Evolutionary conservation across 148 eudicot genomes (phyloP), one percentile per base, ranked within the genome.

Genomic region (Agrostemma githago): DNA sequence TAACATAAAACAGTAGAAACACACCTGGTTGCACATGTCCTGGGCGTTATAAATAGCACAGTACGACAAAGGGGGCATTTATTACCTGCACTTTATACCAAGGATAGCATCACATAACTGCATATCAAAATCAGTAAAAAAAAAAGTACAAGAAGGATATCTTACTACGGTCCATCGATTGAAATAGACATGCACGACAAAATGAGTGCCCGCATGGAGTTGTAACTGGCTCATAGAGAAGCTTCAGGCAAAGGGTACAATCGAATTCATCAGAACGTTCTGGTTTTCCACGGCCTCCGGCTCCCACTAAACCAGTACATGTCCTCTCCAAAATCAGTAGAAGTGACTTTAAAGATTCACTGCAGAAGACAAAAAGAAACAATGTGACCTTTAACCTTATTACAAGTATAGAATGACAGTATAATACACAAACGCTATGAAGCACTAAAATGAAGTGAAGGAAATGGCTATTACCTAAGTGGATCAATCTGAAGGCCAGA

Each of bases 181-280:
- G 99, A 85, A 96, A 92, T 72, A 96, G 81, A 83, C 99, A 96
- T 44, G 97, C 87, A 14, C 97, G 94, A 78, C 99, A 96, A 78
- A 92, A 96, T 8, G 99, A 84, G 82, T 96, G 99, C 66, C 99
- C 99, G 80, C 99, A 96, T 43, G 99, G 90, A 83, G 99, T 96
- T 79, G 99, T 96, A 69, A 96, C 60, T 69, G 99, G 99, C 82
- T 96, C 96, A 80, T 84, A 96, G 16, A 96, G 83, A 80, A 96
- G 81, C 86, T 92, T 96, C 78, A 96, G 78, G 82, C 99, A 96
- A 67, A 96, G 79, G 64, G 97, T 96, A 81, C 99, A 96, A 81
- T 96, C 99, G 81, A 90, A 96, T 64, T 96, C 99, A 85, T 90
- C 96, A 16, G 82, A 83, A 14, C 87, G 96, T 79, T 85, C 92